Evolutionary conservation across 805 yeast species (phyloP).

Genomic region (Candida krabiensis): DNA sequence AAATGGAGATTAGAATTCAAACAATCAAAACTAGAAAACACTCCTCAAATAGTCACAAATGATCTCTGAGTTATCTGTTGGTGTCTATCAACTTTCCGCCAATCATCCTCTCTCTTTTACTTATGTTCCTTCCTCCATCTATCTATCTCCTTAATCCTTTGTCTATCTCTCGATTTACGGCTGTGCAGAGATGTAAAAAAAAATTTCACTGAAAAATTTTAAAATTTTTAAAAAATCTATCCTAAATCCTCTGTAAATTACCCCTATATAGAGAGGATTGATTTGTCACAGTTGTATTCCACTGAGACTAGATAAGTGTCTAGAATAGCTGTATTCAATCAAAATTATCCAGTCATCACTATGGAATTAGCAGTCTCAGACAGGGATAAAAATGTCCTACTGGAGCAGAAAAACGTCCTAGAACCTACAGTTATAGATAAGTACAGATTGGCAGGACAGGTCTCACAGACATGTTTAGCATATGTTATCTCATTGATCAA

Average conservation of each 20-base stretch:
- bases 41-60: too few relatives aligned
- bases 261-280: background rate
- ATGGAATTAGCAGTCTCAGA: constrained; percentile 79
- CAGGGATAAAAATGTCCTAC: constrained; percentile 69
- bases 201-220: background rate
- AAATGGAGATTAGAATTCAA: too few relatives aligned
- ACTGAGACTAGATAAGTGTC: background rate
- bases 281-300: background rate
- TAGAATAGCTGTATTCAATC: background rate
- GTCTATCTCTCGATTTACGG: too few relatives aligned
- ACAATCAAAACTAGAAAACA: too few relatives aligned
- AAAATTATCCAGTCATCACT: too few relatives aligned
- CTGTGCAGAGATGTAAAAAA: background rate
- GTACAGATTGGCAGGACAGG: constrained; percentile 86
- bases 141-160: too few relatives aligned
- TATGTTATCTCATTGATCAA: constrained; percentile 68
- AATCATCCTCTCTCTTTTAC: too few relatives aligned
- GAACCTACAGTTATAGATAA: constrained; percentile 65
- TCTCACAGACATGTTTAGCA: constrained; percentile 76
- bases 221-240: too few relatives aligned
- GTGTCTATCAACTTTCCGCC: too few relatives aligned
- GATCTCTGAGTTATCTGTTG: too few relatives aligned
- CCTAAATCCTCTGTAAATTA: too few relatives aligned
- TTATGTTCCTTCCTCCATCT: too few relatives aligned
- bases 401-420: constrained; percentile 71